Base-by-base conservation (phyloP, 1,284 basidiomycete species). In the Xanthoconium separans region DNA sequence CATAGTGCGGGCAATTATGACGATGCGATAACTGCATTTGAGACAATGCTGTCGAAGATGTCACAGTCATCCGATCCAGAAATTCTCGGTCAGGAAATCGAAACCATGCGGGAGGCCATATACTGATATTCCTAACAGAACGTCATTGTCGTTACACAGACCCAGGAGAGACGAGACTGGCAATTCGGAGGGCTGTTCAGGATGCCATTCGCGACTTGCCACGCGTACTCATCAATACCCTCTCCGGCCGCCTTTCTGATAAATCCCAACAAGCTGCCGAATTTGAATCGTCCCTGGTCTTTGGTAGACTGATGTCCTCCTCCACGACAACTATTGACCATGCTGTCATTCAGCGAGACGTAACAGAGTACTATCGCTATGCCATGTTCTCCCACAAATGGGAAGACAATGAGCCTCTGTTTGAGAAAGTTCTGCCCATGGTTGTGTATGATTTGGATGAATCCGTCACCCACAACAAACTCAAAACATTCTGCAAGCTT, bases 311-410 rank as follows among this genome's bases (percentile, higher is more conserved):
- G 20, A 9, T 51, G 20, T 51, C 44, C n/a, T 52, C 50, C 2
- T 41, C 33, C 37, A 41, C 30, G n/a, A 48, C 39, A 1, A 6
- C 6, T 7, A 41, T 52, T 5, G 44, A 52, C 24, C 24, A 48
- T 7, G 4, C 24, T 7, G 29, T 37, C 9, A 52, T 52, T n/a
- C 13, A 16, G 3, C 7, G 5, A 1, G 37, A 33, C 1, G 44
- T 52, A 16, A 16, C 27, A 7, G 8, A 41, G 4, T 47, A 48
- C 13, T 52, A 41, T 20, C 50, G 44, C 8, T 52, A 52, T 30
- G 50, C 31, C 12, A 52, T 41, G 44, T 39, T 52, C 3, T 52
- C 51, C 13, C 51, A 52, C 43, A 45, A 12, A 20, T 51, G 50
- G 50, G 36, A 51, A 31, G 27, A 12, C 9, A n/a, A 24, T 18